These are phyloP conservation scores for Phytophthora crassamura DNA, from an alignment of 352 stramenopile genomes.

Conservation along the genomic window DNA sequence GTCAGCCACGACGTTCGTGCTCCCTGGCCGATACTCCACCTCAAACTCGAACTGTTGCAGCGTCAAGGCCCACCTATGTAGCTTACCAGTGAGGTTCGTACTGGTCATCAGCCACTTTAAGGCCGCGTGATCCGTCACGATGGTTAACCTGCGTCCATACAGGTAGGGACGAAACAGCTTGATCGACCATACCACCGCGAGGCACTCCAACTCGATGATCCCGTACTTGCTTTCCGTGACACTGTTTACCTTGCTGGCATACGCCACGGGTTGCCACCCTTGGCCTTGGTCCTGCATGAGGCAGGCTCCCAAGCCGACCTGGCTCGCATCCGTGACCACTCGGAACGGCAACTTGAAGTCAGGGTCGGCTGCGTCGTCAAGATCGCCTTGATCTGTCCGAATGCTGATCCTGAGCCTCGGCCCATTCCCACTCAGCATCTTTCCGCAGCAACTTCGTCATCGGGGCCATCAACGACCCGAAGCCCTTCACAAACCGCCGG, in stretches of 20 bases:
- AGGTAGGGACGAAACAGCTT: too few species aligned
- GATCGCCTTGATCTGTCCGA: not conserved
- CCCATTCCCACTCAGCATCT: conserved; percentile 26
- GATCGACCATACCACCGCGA: too few species aligned
- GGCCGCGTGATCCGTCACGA: too few species aligned
- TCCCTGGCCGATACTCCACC: conserved; percentile 13
- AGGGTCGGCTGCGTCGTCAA: not conserved
- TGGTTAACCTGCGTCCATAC: too few species aligned
- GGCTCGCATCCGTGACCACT: not conserved
- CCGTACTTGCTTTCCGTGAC: too few species aligned
- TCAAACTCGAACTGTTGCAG: conserved; percentile 34
- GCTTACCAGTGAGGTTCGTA: not conserved
- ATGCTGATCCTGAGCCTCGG: conserved; percentile 3
- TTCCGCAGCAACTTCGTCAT: conserved; percentile 32
- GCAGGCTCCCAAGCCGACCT: not conserved
- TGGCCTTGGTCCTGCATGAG: too few species aligned
- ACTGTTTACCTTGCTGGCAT: too few species aligned
- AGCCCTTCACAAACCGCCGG: conserved; percentile 25
- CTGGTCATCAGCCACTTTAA: conserved; percentile 1
- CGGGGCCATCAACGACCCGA: conserved; percentile 20
- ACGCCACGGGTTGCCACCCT: too few species aligned
- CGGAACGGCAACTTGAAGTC: not conserved
- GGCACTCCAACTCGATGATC: too few species aligned
- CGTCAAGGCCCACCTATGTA: conserved; percentile 27
- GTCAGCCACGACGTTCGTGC: conserved; percentile 23